Conservation (phyloP, 306 rosid genomes). For the Cicer bijugum region DNA sequence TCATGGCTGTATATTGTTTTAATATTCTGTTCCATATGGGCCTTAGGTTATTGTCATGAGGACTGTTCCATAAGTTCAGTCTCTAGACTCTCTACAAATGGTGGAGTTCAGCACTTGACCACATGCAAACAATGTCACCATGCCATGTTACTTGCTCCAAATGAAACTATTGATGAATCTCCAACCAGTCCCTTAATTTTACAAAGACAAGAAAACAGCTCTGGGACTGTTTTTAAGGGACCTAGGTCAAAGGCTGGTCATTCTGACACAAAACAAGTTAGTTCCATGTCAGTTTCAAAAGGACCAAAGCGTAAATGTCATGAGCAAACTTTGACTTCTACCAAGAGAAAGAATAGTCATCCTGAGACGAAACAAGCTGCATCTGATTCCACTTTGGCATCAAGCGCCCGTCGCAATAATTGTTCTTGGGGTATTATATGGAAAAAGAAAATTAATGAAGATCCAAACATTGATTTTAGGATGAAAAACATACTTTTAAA, state of each 20-base stretch:
- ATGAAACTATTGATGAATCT: slow-evolving; percentile 66
- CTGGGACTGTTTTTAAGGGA: slow-evolving; percentile 53
- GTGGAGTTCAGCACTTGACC: slow-evolving; percentile 53
- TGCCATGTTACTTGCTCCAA: slow-evolving; percentile 55
- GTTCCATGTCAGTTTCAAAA: slow-evolving; percentile 53
- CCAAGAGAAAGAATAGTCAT: slow-evolving; percentile 49
- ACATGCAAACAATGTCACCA: slow-evolving; percentile 79
- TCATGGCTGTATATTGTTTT: slow-evolving; percentile 27
- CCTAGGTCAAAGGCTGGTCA: slow-evolving; percentile 49
- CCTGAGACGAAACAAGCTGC: slow-evolving; percentile 52
- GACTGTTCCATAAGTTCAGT: slow-evolving; percentile 63
- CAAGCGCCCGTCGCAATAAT: slow-evolving; percentile 54
- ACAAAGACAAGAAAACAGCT: slow-evolving; percentile 60
- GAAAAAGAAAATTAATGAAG: slow-evolving; percentile 69
- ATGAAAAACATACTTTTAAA: slow-evolving; percentile 70
- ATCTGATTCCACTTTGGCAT: slow-evolving; percentile 52
- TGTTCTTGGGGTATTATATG: slow-evolving; percentile 90
- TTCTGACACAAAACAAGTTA: slow-evolving; percentile 54
- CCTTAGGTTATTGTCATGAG: slow-evolving; percentile 77
- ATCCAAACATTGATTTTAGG: slow-evolving; percentile 61
- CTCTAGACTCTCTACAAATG: slow-evolving; percentile 51
- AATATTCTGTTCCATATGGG: slow-evolving; percentile 44
- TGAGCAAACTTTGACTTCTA: slow-evolving; percentile 49
- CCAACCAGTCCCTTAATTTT: slow-evolving; percentile 77
- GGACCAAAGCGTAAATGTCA: slow-evolving; percentile 51